Base-by-base conservation (phyloP, 768 basidiomycete genomes). In the Serendipita sp. region DNA sequence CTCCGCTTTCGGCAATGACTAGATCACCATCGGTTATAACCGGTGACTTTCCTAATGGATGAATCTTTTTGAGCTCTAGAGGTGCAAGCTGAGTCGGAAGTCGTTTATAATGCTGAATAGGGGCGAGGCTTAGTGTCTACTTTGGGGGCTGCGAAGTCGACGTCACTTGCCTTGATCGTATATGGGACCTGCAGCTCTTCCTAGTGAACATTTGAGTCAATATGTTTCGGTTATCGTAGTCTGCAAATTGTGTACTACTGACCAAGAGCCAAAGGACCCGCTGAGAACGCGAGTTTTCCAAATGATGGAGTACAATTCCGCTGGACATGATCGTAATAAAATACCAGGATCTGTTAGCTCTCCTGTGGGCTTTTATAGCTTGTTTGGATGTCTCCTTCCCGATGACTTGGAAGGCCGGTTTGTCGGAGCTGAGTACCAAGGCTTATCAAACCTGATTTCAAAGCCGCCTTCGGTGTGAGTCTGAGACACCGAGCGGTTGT, bases 161-260 rank as follows among this genome's bases (percentile, higher is more conserved):
- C 23, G 23, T 23, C 23, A 23, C 23, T 23, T 79, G 79, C 63
- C 70, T 71, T 79, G 68, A 81, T 71, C 52, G 75, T 71, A 66
- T 81, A 81, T 1, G 75, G 72, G 1, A 78, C 66, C n/a, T 72
- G 70, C 5, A 84, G 75, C 67, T 83, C 82, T 70, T 83, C 81
- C 81, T 82, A 63, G 1, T 23, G 23, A 23, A 1, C 23, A 23
- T 23, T 23, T n/a, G 36, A 1, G 2, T 30, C 16, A 3, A n/a
- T 15, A 54, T 30, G 15, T 60, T 44, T 18, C 15, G 47, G 54
- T 15, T 10, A 15, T 46, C 11, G 18, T 46, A 18, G 1, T 46
- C 44, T 48, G 15, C 15, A 5, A 23, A 35, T 36, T 52, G 8
- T 1, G 7, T 36, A 16, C 30, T 44, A 64, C 69, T 23, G n/a